These are phyloP conservation scores for Nitzschia putrida DNA, from an alignment of 108 stramenopile species.

Conservation along the genomic window DNA sequence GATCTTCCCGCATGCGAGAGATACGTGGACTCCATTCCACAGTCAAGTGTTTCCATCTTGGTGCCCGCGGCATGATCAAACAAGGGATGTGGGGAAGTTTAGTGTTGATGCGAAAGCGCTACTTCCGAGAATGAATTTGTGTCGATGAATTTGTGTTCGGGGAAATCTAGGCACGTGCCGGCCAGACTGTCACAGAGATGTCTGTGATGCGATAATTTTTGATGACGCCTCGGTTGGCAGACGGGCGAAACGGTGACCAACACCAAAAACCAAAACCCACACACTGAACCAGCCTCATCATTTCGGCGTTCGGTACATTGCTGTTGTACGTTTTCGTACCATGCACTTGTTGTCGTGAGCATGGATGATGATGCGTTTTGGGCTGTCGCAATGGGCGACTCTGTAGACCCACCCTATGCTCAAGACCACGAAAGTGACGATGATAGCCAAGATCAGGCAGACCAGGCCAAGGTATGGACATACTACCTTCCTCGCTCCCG, in stretches of 20 bases:
- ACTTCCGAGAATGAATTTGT: slow-evolving; percentile 1
- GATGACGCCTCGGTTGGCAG: too few species aligned
- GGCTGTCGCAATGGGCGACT: slow-evolving; percentile 6
- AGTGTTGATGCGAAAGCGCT: neutral
- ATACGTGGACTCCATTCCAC: slow-evolving; percentile 47
- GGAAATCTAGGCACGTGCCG: too few species aligned
- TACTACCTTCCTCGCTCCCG: neutral
- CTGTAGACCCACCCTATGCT: neutral
- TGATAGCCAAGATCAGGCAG: neutral
- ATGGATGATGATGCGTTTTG: slow-evolving; percentile 14
- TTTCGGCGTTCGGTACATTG: neutral
- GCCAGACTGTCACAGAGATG: too few species aligned
- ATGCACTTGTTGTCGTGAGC: neutral
- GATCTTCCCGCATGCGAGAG: slow-evolving; percentile 5
- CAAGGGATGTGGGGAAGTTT: neutral
- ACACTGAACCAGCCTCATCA: too few species aligned
- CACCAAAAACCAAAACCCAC: too few species aligned
- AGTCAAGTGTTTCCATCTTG: slow-evolving; percentile 12
- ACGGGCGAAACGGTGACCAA: too few species aligned
- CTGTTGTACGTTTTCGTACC: neutral
- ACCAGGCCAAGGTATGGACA: neutral
- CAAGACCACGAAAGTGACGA: neutral
- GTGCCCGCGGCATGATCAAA: neutral
- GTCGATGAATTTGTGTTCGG: too few species aligned
- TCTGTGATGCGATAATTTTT: too few species aligned